These are phyloP conservation scores for Corchorus capsularis DNA, from an alignment of 345 rosid genomes.

Conservation along the genomic window DNA sequence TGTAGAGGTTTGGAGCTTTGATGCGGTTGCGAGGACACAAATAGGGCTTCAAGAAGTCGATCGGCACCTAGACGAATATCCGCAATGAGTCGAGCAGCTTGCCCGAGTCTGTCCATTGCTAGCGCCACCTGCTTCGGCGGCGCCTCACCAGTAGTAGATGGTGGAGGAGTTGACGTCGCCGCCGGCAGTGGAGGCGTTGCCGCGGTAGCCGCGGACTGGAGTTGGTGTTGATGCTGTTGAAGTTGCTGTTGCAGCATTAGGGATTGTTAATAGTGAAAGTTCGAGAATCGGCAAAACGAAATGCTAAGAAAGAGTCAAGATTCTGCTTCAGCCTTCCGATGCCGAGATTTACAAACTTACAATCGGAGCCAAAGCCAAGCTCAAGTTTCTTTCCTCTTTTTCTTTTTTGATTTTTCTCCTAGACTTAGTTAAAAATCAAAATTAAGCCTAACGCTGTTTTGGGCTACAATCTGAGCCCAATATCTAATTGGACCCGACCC, in stretches of 20 bases:
- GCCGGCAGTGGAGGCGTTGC: slow-evolving; percentile 32
- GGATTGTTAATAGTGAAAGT: background rate
- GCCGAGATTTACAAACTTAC: background rate
- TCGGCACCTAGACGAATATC: slow-evolving; percentile 90
- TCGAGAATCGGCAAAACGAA: background rate
- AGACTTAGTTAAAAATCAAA: too few species aligned
- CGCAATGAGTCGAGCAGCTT: slow-evolving; percentile 85
- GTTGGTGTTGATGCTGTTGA: slow-evolving; percentile 36
- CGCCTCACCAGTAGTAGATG: slow-evolving; percentile 53
- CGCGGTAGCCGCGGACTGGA: slow-evolving; percentile 35
- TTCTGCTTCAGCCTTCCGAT: background rate
- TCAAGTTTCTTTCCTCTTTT: too few species aligned
- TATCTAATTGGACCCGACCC: background rate
- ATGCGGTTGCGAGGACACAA: slow-evolving; percentile 69
- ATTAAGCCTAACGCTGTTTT: too few species aligned
- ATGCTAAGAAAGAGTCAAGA: background rate
- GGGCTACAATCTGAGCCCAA: background rate
- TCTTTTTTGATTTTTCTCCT: too few species aligned
- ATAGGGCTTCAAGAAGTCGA: slow-evolving; percentile 87
- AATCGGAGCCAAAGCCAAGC: too few species aligned
- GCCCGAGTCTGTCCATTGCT: slow-evolving; percentile 89
- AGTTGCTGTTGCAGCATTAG: slow-evolving; percentile 23
- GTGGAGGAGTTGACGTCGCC: slow-evolving; percentile 24
- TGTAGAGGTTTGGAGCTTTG: slow-evolving; percentile 60
- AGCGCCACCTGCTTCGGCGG: slow-evolving; percentile 95